Conservation (phyloP, 1,284 basidiomycete species). For the Lignosus rhinocerotis region DNA sequence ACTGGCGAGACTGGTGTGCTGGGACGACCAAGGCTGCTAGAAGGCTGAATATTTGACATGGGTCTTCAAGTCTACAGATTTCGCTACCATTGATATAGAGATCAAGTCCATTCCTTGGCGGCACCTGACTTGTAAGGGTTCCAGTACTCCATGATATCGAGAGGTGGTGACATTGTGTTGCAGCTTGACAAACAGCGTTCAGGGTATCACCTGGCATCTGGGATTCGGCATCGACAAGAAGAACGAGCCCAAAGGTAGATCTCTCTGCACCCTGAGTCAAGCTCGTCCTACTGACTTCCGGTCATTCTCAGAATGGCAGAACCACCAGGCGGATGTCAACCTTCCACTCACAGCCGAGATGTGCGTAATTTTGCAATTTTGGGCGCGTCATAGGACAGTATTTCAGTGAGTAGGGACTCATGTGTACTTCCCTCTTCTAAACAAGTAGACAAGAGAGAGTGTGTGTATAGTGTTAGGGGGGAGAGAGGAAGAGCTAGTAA, state of each 20-base stretch:
- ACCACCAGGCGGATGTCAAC: constrained; percentile 53
- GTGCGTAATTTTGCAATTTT: constrained; percentile 38
- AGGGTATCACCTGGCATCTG: constrained; percentile 65
- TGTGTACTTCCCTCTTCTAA: too few species aligned
- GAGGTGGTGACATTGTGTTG: not conserved
- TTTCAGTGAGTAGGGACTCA: not conserved
- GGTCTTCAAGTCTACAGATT: constrained; percentile 46
- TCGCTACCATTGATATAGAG: constrained; percentile 57
- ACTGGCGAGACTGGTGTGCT: constrained; percentile 27
- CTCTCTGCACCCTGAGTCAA: too few species aligned
- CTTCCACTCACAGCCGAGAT: constrained; percentile 49
- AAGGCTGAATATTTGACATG: constrained; percentile 43
- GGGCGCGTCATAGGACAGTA: not conserved
- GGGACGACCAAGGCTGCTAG: constrained; percentile 41
- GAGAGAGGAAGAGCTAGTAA: too few species aligned
- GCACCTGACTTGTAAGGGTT: constrained; percentile 59
- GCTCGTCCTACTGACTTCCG: not conserved
- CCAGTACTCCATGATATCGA: not conserved
- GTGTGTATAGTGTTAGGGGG: too few species aligned
- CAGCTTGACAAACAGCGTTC: constrained; percentile 51
- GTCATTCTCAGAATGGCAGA: constrained; percentile 53
- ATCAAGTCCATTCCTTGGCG: constrained; percentile 59
- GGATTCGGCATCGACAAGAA: constrained; percentile 55
- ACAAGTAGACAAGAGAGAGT: too few species aligned
- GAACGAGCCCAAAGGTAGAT: constrained; percentile 52